Evolutionary conservation across 2,329 filamentous ascomycete species (phyloP), one percentile per base, ranked within the genome.

Genomic region (Byssoonygena ceratinophila): DNA sequence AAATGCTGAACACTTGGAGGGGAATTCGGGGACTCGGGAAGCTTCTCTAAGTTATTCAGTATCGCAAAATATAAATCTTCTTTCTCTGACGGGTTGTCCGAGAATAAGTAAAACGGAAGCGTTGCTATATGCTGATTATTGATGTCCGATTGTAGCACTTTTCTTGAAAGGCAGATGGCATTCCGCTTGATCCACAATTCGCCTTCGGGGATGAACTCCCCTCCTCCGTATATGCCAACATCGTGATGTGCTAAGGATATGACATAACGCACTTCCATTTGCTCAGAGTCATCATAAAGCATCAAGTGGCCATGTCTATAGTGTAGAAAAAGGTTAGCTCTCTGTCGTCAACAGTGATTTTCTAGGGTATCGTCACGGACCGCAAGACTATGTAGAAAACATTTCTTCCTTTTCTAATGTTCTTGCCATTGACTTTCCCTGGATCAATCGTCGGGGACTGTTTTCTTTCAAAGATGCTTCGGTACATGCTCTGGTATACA

Each of bases 41-140:
- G 78, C 60, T 84, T 82, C 59, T 89, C 83, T 64, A 94, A 86
- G 58, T 90, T 94, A 61, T 83, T 82, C 36, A 98, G 74, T 60
- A 98, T 75, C 11, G 91, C 86, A 68, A 95, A 91, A 67, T 98
- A 98, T 69, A 98, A 97, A 66, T 98, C 92, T 68, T 98, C 92
- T 68, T 98, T 98, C 44, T 92, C 88, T 0, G 90, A 95, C 66
- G 87, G 87, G 63, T 94, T 95, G 59, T 97, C 89, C 0, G 87
- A 94, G 68, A 97, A 98, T 3, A 98, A 75, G 64, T 83, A 97
- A 70, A 96, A 97, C 0, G 92, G 89, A 59, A 87, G 90, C 5
- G 87, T 83, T 2, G 78, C 64, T 31, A 53, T 44, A 36, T 45
- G 54, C 16, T 54, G 49, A 14, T 79, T 76, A 2, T 76, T 71